Evolutionary conservation across 2,329 filamentous ascomycete species (phyloP).

Genomic region (Cyphellophora attinorum): DNA sequence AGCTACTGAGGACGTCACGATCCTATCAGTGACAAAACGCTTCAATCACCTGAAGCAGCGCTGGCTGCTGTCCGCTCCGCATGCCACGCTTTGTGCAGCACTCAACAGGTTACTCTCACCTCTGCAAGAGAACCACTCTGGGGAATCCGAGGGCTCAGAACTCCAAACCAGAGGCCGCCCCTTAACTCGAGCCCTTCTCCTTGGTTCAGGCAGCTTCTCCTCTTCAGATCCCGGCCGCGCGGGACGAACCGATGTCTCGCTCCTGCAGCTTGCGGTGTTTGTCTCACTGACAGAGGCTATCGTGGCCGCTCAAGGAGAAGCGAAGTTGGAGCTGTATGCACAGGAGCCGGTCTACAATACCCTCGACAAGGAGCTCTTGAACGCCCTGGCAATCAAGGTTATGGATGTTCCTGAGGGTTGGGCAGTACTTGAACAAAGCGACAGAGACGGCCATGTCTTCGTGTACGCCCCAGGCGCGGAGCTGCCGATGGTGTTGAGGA

Average conservation of each 20-base stretch:
- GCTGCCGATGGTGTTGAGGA: neutral
- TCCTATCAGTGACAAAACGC: neutral
- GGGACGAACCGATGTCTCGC: conserved; percentile 9
- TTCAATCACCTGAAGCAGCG: neutral
- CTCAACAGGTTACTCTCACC: too few species aligned
- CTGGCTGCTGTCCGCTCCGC: too few species aligned
- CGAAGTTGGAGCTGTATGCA: conserved; percentile 35
- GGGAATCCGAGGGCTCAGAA: neutral
- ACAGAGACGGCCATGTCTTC: neutral
- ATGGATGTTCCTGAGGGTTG: conserved; percentile 44
- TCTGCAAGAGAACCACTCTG: neutral
- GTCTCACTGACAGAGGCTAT: conserved; percentile 6
- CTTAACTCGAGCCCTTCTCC: conserved; percentile 8
- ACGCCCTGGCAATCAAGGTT: conserved; percentile 25
- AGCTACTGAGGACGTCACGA: too few species aligned
- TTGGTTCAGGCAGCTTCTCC: conserved; percentile 13
- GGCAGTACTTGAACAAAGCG: conserved; percentile 31
- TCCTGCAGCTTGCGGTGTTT: conserved; percentile 14
- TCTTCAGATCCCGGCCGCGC: conserved; percentile 4
- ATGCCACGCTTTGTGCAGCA: too few species aligned
- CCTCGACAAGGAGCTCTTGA: conserved; percentile 29
- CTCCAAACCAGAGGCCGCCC: neutral
- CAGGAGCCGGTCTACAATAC: conserved; percentile 43
- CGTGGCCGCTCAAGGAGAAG: conserved; percentile 2
- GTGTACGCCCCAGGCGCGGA: conserved; percentile 1